A percentile compares a stretch with the other conserved stretches of the same genome.
phyloP scores from a whole-genome alignment of 2,329 filamentous ascomycete species.

The Ceratocystis cubensis region DNA sequence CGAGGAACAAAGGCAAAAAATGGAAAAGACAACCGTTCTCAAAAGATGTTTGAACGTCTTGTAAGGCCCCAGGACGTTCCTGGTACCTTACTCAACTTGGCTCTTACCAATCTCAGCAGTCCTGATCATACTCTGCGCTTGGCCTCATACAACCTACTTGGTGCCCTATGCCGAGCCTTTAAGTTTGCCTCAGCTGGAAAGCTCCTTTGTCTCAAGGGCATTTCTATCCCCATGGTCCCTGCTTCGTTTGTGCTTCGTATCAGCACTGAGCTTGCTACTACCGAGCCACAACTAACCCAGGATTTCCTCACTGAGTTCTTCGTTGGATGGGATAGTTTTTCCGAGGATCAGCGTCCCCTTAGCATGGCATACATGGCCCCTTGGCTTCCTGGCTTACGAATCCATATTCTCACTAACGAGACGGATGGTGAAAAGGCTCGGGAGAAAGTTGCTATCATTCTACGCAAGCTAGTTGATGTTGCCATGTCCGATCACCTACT shows the following conservation, averaged over 20 bases:
- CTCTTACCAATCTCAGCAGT: slow-evolving; percentile 53
- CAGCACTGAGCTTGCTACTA: slow-evolving; percentile 48
- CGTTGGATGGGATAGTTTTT: slow-evolving; percentile 57
- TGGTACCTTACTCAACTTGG: slow-evolving; percentile 54
- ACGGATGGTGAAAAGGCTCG: slow-evolving; percentile 51
- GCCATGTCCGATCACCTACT: slow-evolving; percentile 48
- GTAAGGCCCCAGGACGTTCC: slow-evolving; percentile 59
- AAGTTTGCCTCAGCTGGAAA: slow-evolving; percentile 51
- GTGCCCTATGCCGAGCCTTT: slow-evolving; percentile 54
- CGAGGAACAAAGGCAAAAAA: slow-evolving; percentile 51
- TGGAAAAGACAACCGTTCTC: slow-evolving; percentile 47
- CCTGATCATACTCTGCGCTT: slow-evolving; percentile 46
- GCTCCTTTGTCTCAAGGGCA: slow-evolving; percentile 50
- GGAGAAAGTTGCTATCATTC: slow-evolving; percentile 51
- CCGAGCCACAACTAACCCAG: slow-evolving; percentile 53
- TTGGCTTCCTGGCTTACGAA: slow-evolving; percentile 51
- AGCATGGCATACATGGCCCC: slow-evolving; percentile 59
- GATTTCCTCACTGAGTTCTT: slow-evolving; percentile 65
- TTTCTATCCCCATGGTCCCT: slow-evolving; percentile 50
- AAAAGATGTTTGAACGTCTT: slow-evolving; percentile 51
- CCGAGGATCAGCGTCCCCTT: slow-evolving; percentile 52
- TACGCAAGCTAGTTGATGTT: slow-evolving; percentile 55
- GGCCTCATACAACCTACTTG: slow-evolving; percentile 55
- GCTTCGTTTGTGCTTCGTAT: slow-evolving; percentile 53
- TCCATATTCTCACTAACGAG: slow-evolving; percentile 46